phyloP scores from a whole-genome alignment of 495 filamentous ascomycete species.

The Poronia punctata region DNA sequence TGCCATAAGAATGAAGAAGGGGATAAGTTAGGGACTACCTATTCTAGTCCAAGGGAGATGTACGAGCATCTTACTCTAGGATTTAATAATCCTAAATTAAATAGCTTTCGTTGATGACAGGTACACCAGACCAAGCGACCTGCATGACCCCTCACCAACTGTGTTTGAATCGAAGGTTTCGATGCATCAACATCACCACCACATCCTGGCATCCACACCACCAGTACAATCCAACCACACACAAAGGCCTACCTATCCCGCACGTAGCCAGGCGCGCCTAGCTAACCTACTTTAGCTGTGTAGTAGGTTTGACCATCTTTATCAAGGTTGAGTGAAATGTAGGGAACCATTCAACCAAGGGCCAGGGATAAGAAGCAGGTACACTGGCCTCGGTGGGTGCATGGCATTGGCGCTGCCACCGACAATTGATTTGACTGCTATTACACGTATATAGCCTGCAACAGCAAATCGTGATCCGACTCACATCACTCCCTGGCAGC shows the following conservation, averaged over 20 bases:
- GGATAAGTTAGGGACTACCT: no score
- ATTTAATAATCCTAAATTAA: no score
- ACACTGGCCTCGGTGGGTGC: neutral
- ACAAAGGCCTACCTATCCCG: no score
- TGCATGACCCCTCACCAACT: conserved; percentile 10
- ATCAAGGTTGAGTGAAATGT: conserved; percentile 3
- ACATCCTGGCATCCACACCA: no score
- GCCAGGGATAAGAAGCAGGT: conserved; percentile 11
- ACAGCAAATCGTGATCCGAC: neutral
- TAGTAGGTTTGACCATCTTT: no score
- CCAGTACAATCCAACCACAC: no score
- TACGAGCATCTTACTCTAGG: no score
- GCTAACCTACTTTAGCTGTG: no score
- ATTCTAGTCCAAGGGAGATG: no score
- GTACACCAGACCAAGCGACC: conserved; percentile 4
- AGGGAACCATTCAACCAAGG: conserved; percentile 2
- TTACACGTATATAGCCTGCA: no score
- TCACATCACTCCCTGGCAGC: neutral
- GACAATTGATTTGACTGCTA: neutral
- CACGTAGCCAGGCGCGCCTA: no score
- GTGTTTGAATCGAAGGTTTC: conserved; percentile 6
- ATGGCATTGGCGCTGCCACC: neutral
- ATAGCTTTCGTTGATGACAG: conserved; percentile 1
- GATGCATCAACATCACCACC: conserved; percentile 7
- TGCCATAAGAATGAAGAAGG: no score